A percentile compares a stretch with the other conserved stretches of the same genome.
phyloP scores from a whole-genome alignment of 1,284 basidiomycete genomes.

The Rhodotorula sp. region DNA sequence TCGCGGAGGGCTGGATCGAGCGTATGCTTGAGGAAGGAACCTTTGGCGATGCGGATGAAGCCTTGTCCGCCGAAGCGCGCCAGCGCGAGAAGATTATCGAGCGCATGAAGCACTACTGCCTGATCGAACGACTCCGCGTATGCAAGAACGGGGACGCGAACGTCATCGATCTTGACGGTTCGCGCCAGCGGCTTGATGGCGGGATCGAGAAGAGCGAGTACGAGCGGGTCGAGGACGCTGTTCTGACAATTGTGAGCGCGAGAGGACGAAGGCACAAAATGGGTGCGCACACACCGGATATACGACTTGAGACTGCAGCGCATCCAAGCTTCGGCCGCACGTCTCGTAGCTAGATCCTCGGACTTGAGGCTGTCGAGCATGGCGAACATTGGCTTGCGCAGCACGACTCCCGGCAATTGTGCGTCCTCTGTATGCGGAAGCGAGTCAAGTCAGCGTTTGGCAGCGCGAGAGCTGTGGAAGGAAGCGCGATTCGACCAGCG shows the following conservation, averaged over 20 bases:
- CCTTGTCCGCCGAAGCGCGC: constrained; percentile 85
- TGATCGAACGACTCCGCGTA: constrained; percentile 79
- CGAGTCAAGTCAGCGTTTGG: too few species aligned
- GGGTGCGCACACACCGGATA: constrained; percentile 62
- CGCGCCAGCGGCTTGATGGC: constrained; percentile 61
- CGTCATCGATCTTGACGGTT: constrained; percentile 61
- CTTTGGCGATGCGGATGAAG: constrained; percentile 69
- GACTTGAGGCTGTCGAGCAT: constrained; percentile 79
- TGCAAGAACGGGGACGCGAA: constrained; percentile 64
- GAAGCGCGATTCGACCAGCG: too few species aligned
- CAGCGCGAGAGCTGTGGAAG: too few species aligned
- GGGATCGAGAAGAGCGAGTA: constrained; percentile 75
- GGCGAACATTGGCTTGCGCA: constrained; percentile 82
- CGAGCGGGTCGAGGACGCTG: constrained; percentile 81
- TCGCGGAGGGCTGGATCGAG: constrained; percentile 58
- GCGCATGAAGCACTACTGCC: constrained; percentile 62
- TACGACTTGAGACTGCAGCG: constrained; percentile 88
- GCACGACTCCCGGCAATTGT: constrained; percentile 72
- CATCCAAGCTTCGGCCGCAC: constrained; percentile 92
- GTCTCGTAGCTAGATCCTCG: constrained; percentile 68
- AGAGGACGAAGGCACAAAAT: not conserved
- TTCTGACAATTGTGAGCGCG: constrained; percentile 60
- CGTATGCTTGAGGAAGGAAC: constrained; percentile 64
- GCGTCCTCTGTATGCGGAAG: constrained; percentile 66
- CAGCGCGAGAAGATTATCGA: constrained; percentile 75